phyloP scores from a whole-genome alignment of 306 rosid species.

The Aeschynomene evenia region DNA sequence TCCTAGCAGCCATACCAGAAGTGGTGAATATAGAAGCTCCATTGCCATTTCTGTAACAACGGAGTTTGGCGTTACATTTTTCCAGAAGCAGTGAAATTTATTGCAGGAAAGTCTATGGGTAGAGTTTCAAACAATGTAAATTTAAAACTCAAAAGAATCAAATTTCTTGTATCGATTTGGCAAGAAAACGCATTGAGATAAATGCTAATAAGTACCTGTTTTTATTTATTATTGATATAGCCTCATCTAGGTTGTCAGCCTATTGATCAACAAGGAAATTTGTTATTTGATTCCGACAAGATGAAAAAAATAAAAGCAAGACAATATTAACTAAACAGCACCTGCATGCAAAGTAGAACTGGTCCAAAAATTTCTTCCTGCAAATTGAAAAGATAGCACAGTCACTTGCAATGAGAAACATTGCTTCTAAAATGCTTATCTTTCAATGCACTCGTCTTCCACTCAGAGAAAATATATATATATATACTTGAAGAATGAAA shows the following conservation, averaged over 20 bases:
- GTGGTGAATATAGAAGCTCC: constrained; percentile 66
- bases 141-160: background rate
- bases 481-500: constrained; percentile 5
- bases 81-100: background rate
- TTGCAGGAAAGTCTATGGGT: background rate
- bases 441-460: constrained; percentile 30
- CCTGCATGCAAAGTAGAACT: constrained; percentile 73
- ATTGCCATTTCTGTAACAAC: constrained; percentile 40
- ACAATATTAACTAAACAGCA: constrained; percentile 26
- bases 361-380: constrained; percentile 84
- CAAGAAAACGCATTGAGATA: background rate
- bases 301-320: background rate
- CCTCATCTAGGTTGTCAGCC: constrained; percentile 70
- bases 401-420: no score
- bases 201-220: constrained; percentile 45
- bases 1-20: constrained; percentile 56
- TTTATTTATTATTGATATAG: constrained; percentile 60
- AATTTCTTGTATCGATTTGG: background rate
- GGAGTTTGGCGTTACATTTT: background rate
- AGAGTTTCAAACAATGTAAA: background rate
- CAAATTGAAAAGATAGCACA: constrained; percentile 16
- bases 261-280: constrained; percentile 35
- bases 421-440: constrained; percentile 40
- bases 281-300: constrained; percentile 16
- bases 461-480: background rate